A percentile compares a stretch with the other conserved stretches of the same genome.
Conservation (phyloP, 139 green algal genomes). For the Marvania coccoides region DNA sequence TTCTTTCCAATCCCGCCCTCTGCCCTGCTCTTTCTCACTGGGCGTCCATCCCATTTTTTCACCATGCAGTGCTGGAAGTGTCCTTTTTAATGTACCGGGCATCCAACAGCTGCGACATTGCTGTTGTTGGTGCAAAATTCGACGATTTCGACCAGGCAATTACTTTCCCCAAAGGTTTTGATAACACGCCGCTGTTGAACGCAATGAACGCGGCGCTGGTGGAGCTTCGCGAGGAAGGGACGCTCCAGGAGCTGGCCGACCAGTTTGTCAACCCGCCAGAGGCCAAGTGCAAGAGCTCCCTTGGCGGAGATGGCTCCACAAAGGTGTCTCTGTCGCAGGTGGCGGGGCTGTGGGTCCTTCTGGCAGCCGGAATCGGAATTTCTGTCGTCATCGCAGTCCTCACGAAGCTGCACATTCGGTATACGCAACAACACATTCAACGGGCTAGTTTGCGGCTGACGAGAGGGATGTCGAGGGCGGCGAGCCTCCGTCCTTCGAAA, state of each 20-base stretch:
- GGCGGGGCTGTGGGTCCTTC: constrained; percentile 8
- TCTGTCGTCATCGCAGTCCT: background rate
- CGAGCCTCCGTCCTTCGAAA: no score
- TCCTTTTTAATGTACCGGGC: background rate
- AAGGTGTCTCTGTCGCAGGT: background rate
- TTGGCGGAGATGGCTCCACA: background rate
- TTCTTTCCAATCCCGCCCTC: background rate
- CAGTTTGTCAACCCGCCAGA: background rate
- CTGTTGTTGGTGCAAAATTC: background rate
- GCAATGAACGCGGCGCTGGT: background rate
- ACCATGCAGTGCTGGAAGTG: background rate
- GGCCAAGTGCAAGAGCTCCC: constrained; percentile 1
- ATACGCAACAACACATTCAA: no score
- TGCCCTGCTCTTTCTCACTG: no score
- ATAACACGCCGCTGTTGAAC: background rate
- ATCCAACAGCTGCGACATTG: background rate
- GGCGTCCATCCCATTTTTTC: background rate
- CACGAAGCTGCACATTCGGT: no score
- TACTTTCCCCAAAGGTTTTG: constrained; percentile 1
- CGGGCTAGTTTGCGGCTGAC: no score
- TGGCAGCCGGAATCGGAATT: constrained; percentile 3
- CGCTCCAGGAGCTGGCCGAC: background rate
- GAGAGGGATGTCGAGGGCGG: no score
- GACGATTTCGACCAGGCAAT: constrained; percentile 2
- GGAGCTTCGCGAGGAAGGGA: no score